A percentile compares a stretch with the other conserved stretches of the same genome.
These are phyloP conservation scores for Chalara sp. DNA, from an alignment of 2,329 filamentous ascomycete genomes.

Conservation along the genomic window DNA sequence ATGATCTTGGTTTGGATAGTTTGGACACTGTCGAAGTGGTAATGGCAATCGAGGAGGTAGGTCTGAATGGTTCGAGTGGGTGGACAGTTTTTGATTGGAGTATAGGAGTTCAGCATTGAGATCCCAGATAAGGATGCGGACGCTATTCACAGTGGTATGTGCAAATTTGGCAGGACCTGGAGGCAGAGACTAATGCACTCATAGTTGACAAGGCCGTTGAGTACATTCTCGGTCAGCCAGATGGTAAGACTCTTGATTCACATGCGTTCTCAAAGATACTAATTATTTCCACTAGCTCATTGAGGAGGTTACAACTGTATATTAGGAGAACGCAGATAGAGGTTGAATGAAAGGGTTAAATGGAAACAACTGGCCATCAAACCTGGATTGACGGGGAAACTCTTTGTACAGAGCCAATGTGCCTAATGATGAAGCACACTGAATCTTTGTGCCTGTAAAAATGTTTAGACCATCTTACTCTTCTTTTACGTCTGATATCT, in stretches of 20 bases:
- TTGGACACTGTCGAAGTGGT: constrained; percentile 99
- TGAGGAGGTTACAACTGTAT: constrained; percentile 22
- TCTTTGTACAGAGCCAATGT: constrained; percentile 24
- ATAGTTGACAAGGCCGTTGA: constrained; percentile 69
- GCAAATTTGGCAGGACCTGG: background rate
- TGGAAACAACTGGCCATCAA: constrained; percentile 12
- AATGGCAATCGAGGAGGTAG: constrained; percentile 98
- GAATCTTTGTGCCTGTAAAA: constrained; percentile 27
- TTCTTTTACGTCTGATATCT: background rate
- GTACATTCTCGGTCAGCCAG: constrained; percentile 69
- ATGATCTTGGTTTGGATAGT: constrained; percentile 94
- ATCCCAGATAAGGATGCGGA: constrained; percentile 77
- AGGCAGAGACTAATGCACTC: constrained; percentile 5
- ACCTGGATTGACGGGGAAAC: constrained; percentile 11
- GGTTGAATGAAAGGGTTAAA: constrained; percentile 8
- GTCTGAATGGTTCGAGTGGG: constrained; percentile 4
- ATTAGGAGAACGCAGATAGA: constrained; percentile 14
- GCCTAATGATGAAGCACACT: constrained; percentile 19
- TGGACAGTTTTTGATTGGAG: constrained; percentile 19
- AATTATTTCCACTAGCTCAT: constrained; percentile 22
- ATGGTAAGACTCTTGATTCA: constrained; percentile 47
- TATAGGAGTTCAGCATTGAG: constrained; percentile 63
- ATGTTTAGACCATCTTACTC: constrained; percentile 29
- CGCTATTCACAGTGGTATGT: constrained; percentile 68
- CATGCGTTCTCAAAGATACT: background rate